Conservation (phyloP, 345 rosid genomes). For the Reutealis trisperma region DNA sequence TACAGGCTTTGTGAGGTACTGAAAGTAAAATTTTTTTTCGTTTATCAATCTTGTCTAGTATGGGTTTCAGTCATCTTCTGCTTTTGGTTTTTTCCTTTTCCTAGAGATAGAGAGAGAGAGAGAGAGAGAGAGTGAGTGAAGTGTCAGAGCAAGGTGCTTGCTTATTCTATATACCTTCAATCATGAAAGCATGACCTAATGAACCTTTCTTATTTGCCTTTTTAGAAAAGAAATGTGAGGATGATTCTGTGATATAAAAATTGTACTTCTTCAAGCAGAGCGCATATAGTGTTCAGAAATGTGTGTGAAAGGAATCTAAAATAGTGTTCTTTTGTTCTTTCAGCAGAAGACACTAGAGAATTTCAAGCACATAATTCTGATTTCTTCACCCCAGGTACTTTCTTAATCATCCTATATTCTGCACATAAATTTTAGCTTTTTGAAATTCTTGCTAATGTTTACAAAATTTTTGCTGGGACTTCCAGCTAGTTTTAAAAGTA, state of each 20-base stretch:
- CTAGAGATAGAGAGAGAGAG: neutral
- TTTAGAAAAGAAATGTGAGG: neutral
- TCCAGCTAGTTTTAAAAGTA: neutral
- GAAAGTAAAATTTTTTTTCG: neutral
- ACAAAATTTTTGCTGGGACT: neutral
- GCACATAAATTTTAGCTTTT: neutral
- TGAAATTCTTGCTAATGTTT: neutral
- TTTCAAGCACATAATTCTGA: slow-evolving; percentile 67
- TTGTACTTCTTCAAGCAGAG: neutral
- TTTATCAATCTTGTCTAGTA: neutral
- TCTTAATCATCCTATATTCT: neutral
- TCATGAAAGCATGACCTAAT: neutral
- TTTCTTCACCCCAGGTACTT: slow-evolving; percentile 92
- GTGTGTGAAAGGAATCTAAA: slow-evolving; percentile 14
- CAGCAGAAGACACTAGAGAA: slow-evolving; percentile 89
- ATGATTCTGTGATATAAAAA: neutral
- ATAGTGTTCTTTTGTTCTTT: slow-evolving; percentile 27
- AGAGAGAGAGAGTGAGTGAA: no score
- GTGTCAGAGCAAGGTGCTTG: neutral
- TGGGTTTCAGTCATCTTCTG: neutral
- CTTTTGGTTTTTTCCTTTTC: neutral
- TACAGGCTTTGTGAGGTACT: slow-evolving; percentile 79
- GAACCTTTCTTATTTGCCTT: neutral
- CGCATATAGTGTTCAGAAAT: no score
- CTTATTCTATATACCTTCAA: neutral